Conservation (phyloP, 225 moss, liverwort and hornwort genomes). For the Climacium dendroides region DNA sequence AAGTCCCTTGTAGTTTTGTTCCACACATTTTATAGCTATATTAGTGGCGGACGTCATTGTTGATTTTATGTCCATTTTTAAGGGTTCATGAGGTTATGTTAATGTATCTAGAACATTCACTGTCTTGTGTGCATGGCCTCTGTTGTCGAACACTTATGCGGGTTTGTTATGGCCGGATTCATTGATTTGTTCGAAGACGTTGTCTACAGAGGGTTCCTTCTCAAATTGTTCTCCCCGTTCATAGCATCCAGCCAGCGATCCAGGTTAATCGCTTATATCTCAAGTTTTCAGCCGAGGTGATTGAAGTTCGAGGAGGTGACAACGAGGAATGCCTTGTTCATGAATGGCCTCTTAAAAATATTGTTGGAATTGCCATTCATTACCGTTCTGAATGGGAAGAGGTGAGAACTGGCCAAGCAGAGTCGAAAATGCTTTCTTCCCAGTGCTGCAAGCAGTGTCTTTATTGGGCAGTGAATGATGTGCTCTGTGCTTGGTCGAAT, state of each 20-base stretch:
- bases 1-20: background rate
- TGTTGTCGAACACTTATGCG: background rate
- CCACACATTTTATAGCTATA: background rate
- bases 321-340: background rate
- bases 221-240: conserved; percentile 9
- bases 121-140: background rate
- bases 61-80: background rate
- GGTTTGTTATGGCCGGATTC: background rate
- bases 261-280: background rate
- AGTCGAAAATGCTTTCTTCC: background rate
- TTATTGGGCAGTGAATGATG: background rate
- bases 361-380: conserved; percentile 9
- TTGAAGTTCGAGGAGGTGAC: conserved; percentile 31
- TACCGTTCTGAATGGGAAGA: conserved; percentile 8
- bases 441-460: background rate
- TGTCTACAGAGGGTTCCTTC: conserved; percentile 1
- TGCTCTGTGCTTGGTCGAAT: background rate
- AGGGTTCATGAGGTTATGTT: background rate
- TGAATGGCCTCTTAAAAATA: conserved; percentile 22
- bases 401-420: conserved; percentile 2
- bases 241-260: conserved; percentile 6
- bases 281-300: conserved; percentile 11
- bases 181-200: background rate
- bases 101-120: background rate
- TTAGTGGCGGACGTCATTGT: background rate